Base-by-base conservation (phyloP, 371 early-diverging fungal genomes). In the Batrachochytrium dendrobatidis region DNA sequence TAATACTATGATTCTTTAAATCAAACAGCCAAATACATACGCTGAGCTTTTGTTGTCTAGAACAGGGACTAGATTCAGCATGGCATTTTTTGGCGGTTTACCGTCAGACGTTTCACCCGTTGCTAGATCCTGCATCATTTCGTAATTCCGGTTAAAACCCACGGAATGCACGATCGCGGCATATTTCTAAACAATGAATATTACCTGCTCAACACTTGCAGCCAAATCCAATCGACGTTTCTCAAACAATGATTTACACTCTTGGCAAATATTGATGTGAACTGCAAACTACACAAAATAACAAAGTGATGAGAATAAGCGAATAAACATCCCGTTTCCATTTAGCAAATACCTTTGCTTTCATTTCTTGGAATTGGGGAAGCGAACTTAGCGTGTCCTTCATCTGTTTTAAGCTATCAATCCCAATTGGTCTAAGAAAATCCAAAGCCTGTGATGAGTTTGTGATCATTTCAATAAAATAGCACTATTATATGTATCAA, bases 351-450 rank as follows among this genome's bases (percentile, higher is more conserved):
- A 84, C 83, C 72, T 87, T 83, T 18, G 82, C 76, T 66, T 94
- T 92, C 77, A 91, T 80, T 56, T 92, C 91, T 68, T 93, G 93
- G 68, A 87, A 96, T 67, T 95, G 90, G 3, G 95, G 97, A 28
- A 98, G 67, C 26, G 90, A 84, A 6, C 87, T 83, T 32, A 98
- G 80, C 24, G 89, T 90, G 20, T 88, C 88, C 59, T 89, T 89
- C 89, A 98, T 86, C 45, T 90, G 86, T 63, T 86, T 86, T 22
- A 96, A 70, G 34, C 78, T 81, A 3, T 81, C 80, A 4, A 82
- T 55, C 4, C 71, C 70, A 32, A 56, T 32, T 3, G 53, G 32
- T 3, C 60, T 56, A 53, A 1, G n/a, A n/a, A n/a, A n/a, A n/a
- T n/a, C n/a, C n/a, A n/a, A n/a, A n/a, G n/a, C n/a, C n/a, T n/a